Evolutionary conservation across 2,329 filamentous ascomycete species (phyloP).

Genomic region (Xylaria sp.): DNA sequence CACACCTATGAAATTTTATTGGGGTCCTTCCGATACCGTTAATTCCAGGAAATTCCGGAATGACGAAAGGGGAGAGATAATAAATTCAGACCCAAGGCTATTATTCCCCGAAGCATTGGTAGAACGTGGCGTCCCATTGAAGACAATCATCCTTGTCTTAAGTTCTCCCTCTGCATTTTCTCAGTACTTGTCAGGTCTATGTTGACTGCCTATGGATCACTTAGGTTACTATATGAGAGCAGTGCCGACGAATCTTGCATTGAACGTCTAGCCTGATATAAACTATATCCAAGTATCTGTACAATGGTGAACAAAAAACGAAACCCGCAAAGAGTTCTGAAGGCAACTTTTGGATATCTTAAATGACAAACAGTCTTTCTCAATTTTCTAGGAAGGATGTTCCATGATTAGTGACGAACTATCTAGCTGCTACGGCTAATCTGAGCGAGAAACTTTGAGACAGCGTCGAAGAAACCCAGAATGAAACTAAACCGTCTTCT

Average conservation of each 20-base stretch:
- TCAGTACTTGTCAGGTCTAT: no score
- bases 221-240: no score
- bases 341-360: no score
- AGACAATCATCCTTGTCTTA: slow-evolving; percentile 30
- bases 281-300: no score
- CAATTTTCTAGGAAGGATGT: no score
- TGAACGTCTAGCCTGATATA: no score
- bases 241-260: no score
- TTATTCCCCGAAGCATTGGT: slow-evolving; percentile 26
- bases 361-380: no score
- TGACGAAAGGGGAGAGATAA: slow-evolving; percentile 22
- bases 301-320: no score
- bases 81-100: slow-evolving; percentile 33
- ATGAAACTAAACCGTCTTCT: no score
- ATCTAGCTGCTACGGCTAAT: background rate
- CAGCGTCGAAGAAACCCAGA: background rate
- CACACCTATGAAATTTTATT: slow-evolving; percentile 24
- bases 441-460: background rate
- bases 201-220: no score
- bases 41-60: slow-evolving; percentile 24
- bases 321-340: no score
- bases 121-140: slow-evolving; percentile 19
- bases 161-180: background rate
- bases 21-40: slow-evolving; percentile 20
- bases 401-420: background rate